These are phyloP conservation scores for Crithidia expoeki DNA, from an alignment of 208 protist species.

Conservation along the genomic window DNA sequence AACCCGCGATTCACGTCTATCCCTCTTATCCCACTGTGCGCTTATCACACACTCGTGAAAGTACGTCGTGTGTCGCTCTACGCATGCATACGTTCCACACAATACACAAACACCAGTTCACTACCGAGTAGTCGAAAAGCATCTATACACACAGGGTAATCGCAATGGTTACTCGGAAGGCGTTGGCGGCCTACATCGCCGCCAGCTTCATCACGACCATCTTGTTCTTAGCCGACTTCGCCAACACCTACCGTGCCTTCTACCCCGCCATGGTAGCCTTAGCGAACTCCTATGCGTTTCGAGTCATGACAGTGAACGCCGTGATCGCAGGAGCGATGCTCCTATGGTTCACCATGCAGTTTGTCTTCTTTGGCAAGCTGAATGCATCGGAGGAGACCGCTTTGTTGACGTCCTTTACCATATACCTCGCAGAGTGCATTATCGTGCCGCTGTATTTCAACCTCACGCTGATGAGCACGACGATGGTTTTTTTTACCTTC, in stretches of 20 bases:
- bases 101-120: conserved; percentile 1
- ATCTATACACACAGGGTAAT: too few species aligned
- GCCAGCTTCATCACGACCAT: conserved; percentile 44
- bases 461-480: conserved; percentile 37
- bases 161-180: conserved; percentile 14
- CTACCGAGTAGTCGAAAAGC: too few species aligned
- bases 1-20: too few species aligned
- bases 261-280: conserved; percentile 69
- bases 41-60: neutral
- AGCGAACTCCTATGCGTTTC: conserved; percentile 68
- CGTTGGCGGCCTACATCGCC: conserved; percentile 47
- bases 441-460: conserved; percentile 51
- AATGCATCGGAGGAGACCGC: conserved; percentile 45
- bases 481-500: conserved; percentile 37
- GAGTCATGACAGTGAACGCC: conserved; percentile 50
- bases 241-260: conserved; percentile 63
- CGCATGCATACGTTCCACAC: neutral
- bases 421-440: conserved; percentile 68
- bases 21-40: too few species aligned
- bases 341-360: conserved; percentile 45
- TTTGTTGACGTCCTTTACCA: conserved; percentile 33
- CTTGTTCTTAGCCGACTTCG: conserved; percentile 62
- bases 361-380: conserved; percentile 74
- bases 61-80: too few species aligned
- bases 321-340: conserved; percentile 38